A percentile compares a stretch with the other conserved stretches of the same genome.
Evolutionary conservation across 2,329 filamentous ascomycete genomes (phyloP).

Genomic region (Dendrostoma leiphaemia): DNA sequence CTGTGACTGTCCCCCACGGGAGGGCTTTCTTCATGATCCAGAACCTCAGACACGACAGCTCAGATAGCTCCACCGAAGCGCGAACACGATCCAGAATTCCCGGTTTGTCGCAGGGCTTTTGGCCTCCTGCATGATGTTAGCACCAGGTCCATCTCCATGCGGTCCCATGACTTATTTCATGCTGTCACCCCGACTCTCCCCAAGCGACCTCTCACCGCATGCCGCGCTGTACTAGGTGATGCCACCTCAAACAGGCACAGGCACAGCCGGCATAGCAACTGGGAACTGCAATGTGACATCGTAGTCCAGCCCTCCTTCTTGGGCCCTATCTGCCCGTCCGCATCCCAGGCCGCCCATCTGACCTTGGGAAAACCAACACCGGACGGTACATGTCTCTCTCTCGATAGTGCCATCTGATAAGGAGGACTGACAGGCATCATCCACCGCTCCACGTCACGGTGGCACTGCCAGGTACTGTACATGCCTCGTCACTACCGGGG

Average conservation of each 20-base stretch:
- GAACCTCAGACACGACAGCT: neutral
- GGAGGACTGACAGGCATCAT: neutral
- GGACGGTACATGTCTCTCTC: neutral
- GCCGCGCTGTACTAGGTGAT: neutral
- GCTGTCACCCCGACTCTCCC: neutral
- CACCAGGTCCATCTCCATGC: neutral
- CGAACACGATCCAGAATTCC: neutral
- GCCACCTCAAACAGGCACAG: slow-evolving; percentile 5
- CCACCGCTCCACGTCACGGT: neutral
- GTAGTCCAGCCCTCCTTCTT: neutral
- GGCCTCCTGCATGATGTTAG: neutral
- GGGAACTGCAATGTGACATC: neutral
- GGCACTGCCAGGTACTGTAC: too few species aligned
- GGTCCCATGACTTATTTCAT: neutral
- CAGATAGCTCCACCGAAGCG: too few species aligned
- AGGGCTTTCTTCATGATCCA: too few species aligned
- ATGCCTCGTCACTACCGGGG: neutral
- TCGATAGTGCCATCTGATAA: neutral
- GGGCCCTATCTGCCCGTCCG: neutral
- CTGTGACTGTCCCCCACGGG: too few species aligned
- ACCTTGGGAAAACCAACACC: neutral
- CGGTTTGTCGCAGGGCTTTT: neutral
- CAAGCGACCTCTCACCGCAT: neutral
- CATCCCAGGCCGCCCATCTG: neutral
- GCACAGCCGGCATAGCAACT: neutral